Percentiles rank a stretch among this genome's conserved stretches.
Evolutionary conservation across 1,139 yeast species (phyloP).

Genomic region (Candida tropicalis): DNA sequence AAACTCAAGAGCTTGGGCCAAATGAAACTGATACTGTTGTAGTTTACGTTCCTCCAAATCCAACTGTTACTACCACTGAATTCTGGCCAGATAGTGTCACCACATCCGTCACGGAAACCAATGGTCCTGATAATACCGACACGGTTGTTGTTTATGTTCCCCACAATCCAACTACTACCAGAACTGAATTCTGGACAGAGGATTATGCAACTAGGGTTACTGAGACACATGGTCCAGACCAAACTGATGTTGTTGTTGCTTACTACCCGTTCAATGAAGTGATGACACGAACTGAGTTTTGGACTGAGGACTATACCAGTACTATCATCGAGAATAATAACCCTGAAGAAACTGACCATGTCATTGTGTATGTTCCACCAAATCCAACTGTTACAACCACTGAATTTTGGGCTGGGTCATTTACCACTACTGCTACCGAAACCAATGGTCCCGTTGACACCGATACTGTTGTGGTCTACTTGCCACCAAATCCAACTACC

Average conservation of each 20-base stretch:
- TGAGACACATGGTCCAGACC: conserved; percentile 15
- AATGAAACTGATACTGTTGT: conserved; percentile 20
- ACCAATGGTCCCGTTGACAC: neutral
- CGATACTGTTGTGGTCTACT: conserved; percentile 8
- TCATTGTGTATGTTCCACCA: conserved; percentile 22
- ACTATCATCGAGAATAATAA: conserved; percentile 4
- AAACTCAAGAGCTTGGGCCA: conserved; percentile 3
- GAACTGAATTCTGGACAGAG: conserved; percentile 14
- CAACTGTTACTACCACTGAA: conserved; percentile 10
- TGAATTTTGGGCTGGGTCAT: conserved; percentile 11
- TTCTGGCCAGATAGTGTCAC: conserved; percentile 17
- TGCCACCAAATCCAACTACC: conserved; percentile 15
- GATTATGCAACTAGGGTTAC: conserved; percentile 13
- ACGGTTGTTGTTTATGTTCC: conserved; percentile 21
- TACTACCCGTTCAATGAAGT: conserved; percentile 12
- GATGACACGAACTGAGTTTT: conserved; percentile 10
- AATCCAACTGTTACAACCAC: conserved; percentile 16
- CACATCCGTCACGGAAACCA: conserved; percentile 13
- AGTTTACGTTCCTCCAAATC: conserved; percentile 12
- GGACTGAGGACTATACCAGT: conserved; percentile 16
- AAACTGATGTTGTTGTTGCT: conserved; percentile 15
- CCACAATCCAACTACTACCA: conserved; percentile 9
- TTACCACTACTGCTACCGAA: neutral
- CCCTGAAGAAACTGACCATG: conserved; percentile 19
- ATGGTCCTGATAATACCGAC: neutral